Evolutionary conservation across 2,329 filamentous ascomycete genomes (phyloP).

Genomic region (Coccinonectria pachysandricola): DNA sequence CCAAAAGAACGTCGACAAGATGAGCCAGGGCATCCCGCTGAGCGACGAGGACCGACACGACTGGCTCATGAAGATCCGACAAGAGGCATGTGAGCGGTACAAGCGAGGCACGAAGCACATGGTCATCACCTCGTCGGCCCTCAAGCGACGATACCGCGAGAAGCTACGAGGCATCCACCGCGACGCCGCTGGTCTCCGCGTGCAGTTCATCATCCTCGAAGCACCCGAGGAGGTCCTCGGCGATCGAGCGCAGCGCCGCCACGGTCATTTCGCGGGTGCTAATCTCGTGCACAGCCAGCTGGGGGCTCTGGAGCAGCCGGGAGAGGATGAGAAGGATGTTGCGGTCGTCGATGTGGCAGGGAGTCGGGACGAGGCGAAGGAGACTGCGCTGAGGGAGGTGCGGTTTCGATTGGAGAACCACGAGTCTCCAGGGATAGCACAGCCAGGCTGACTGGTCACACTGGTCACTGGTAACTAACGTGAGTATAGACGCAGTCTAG

Average conservation of each 20-base stretch:
- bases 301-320: too few relatives aligned
- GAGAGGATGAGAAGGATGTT: too few relatives aligned
- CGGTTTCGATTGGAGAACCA: too few relatives aligned
- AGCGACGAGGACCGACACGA: constrained; percentile 1
- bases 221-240: background rate
- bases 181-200: background rate
- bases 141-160: constrained; percentile 1
- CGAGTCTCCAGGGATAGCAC: too few relatives aligned
- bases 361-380: too few relatives aligned
- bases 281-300: constrained; percentile 1
- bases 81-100: background rate
- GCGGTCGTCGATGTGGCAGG: too few relatives aligned
- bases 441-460: too few relatives aligned
- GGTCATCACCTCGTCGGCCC: background rate
- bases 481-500: too few relatives aligned
- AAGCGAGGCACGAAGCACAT: background rate
- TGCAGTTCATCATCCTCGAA: constrained; percentile 1
- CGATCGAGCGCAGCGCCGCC: background rate
- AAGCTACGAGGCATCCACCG: background rate
- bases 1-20: constrained; percentile 1
- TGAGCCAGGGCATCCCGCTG: constrained; percentile 1
- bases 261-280: background rate
- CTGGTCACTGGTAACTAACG: too few relatives aligned
- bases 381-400: too few relatives aligned
- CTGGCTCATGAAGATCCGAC: background rate